Evolutionary conservation across 805 yeast genomes (phyloP), one percentile per base, ranked within the genome.

Genomic region (Lipomyces starkeyi): DNA sequence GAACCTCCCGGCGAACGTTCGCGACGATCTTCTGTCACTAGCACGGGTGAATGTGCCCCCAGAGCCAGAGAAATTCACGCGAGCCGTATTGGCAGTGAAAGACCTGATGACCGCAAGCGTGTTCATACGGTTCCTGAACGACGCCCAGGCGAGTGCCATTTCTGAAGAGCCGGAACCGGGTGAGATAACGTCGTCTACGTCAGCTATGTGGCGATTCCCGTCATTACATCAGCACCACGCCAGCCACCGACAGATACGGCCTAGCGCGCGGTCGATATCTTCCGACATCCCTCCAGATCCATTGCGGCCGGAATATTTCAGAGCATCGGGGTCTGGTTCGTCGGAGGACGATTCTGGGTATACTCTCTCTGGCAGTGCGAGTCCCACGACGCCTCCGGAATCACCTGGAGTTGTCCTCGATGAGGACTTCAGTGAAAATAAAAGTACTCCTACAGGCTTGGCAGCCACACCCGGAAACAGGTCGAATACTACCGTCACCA

Each of bases 21-120:
- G 79, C n/a, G 73, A 73, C 35, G 68, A 62, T 20, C 65, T 78
- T n/a, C 29, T 70, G 25, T 53, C 29, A 3, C 27, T 68, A 20
- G 47, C 61, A 8, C 54, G 56, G n/a, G 17, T 29, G 17, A 7
- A 58, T 11, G 61, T 55, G 53, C 76, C 76, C 9, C 68, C 74
- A 8, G 58, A 35, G 25, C 78, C 75, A 13, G 61, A 49, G 17
- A 60, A 53, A 32, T 65, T 75, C 13, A 67, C 59, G 14, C 58
- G 53, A 20, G 77, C 76, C 1, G 64, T 70, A 4, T 59, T 61
- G 1, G 68, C 70, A 58, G 75, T 67, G 43, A 71, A 72, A 61
- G 77, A 77, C 13, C 66, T 76, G 34, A 71, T 76, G 74, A 69
- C 68, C 62, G 78, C 73, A 17, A 74, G 74, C 52, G 76, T 72